Evolutionary conservation across 306 rosid species (phyloP).

Genomic region (Sicyos baderoa): DNA sequence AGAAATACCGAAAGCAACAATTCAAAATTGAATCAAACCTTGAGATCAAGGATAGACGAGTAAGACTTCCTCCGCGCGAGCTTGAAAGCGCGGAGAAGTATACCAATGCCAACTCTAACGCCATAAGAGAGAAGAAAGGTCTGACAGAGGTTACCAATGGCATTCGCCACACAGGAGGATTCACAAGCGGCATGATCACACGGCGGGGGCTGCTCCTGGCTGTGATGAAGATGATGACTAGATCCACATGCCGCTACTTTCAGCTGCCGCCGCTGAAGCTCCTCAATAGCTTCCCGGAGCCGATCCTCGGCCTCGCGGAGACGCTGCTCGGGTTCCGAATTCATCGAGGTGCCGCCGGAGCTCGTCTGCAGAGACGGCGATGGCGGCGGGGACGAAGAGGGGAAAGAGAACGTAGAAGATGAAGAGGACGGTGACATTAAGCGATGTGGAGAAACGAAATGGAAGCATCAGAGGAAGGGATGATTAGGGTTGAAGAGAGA

Average conservation of each 20-base stretch:
- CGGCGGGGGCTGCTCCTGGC: constrained; percentile 31
- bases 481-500: background rate
- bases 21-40: constrained; percentile 34
- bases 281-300: constrained; percentile 82
- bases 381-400: background rate
- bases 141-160: constrained; percentile 88
- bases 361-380: constrained; percentile 27
- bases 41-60: constrained; percentile 89
- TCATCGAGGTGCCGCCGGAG: constrained; percentile 15
- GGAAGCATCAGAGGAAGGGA: constrained; percentile 1
- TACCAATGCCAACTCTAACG: constrained; percentile 84
- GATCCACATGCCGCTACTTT: constrained; percentile 53
- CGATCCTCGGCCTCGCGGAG: constrained; percentile 87
- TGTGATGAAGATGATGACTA: constrained; percentile 16
- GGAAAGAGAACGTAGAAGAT: background rate
- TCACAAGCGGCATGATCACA: constrained; percentile 54
- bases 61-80: constrained; percentile 74
- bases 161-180: constrained; percentile 74
- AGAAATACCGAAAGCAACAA: background rate
- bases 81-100: constrained; percentile 96
- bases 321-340: constrained; percentile 53
- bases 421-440: background rate
- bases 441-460: constrained; percentile 8
- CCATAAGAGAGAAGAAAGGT: constrained; percentile 83
- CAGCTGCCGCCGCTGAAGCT: constrained; percentile 85